A percentile compares a stretch with the other conserved stretches of the same genome.
These are phyloP conservation scores for Bothriochloa decipiens DNA, from an alignment of 176 grass and related monocot species.

Conservation along the genomic window DNA sequence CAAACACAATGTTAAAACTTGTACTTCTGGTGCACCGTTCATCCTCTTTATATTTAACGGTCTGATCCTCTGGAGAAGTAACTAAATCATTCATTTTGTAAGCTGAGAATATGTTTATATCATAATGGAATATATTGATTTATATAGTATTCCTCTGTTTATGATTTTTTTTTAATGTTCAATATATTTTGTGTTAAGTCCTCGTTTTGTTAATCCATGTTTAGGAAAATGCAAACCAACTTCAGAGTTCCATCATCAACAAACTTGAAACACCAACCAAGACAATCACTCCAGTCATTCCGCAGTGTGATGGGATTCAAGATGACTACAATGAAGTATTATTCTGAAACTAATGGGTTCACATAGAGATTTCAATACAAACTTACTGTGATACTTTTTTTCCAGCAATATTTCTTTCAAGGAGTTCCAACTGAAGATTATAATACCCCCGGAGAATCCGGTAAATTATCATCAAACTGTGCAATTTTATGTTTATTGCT, in stretches of 20 bases:
- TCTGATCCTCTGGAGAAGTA: background rate
- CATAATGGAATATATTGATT: background rate
- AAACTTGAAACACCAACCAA: conserved; percentile 46
- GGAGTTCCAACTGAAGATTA: conserved; percentile 79
- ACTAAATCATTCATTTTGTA: background rate
- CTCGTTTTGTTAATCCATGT: conserved; percentile 37
- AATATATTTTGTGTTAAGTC: background rate
- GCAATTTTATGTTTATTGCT: background rate
- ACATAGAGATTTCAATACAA: conserved; percentile 20
- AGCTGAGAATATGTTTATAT: background rate
- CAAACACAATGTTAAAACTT: background rate
- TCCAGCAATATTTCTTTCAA: conserved; percentile 67
- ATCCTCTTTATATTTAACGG: background rate
- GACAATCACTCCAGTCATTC: conserved; percentile 47
- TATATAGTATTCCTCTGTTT: background rate
- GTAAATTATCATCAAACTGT: conserved; percentile 43
- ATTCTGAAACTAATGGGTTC: conserved; percentile 20
- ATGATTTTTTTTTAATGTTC: conserved; percentile 2
- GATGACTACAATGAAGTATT: conserved; percentile 90
- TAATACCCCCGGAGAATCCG: conserved; percentile 69
- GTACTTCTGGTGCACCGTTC: background rate
- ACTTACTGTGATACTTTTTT: conserved; percentile 13
- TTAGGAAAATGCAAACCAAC: conserved; percentile 41
- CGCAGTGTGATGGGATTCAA: conserved; percentile 66
- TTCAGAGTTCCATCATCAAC: conserved; percentile 44